A percentile compares a stretch with the other conserved stretches of the same genome.
Conservation (phyloP, 805 yeast species). For the Kodamaea jinghongensis region DNA sequence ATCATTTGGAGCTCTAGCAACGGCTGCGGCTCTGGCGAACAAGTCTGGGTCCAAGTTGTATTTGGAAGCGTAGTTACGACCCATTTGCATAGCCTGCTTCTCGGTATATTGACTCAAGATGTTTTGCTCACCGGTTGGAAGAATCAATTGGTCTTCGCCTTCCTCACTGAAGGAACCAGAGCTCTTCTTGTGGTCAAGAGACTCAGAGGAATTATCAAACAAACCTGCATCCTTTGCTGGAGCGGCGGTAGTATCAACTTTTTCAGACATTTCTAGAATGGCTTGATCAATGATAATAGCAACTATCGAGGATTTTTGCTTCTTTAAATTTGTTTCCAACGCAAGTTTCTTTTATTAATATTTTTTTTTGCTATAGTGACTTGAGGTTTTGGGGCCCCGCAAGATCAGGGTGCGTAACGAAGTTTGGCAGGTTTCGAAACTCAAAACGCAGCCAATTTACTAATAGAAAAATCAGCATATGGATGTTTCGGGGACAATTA, state of each 20-base stretch:
- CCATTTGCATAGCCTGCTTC: conserved; percentile 66
- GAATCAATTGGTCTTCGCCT: no score
- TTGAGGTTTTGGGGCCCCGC: no score
- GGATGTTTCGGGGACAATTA: no score
- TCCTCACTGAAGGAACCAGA: background rate
- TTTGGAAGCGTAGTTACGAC: conserved; percentile 59
- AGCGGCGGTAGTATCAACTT: background rate
- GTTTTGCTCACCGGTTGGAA: conserved; percentile 31
- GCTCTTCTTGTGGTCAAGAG: conserved; percentile 4
- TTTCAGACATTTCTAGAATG: conserved; percentile 5
- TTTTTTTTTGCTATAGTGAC: no score
- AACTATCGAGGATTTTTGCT: no score
- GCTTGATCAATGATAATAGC: no score
- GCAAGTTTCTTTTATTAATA: no score
- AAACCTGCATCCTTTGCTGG: conserved; percentile 6
- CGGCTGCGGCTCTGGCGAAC: conserved; percentile 58
- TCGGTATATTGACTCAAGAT: conserved; percentile 57
- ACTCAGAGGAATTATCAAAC: conserved; percentile 7
- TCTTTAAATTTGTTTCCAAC: no score
- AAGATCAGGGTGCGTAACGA: no score
- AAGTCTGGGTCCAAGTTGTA: conserved; percentile 55
- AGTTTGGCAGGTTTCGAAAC: no score
- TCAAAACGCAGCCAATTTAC: no score
- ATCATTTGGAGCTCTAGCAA: conserved; percentile 54
- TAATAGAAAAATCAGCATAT: no score